These are phyloP conservation scores for Rhodotorula sp. DNA, from an alignment of 1,284 basidiomycete species.

Conservation along the genomic window DNA sequence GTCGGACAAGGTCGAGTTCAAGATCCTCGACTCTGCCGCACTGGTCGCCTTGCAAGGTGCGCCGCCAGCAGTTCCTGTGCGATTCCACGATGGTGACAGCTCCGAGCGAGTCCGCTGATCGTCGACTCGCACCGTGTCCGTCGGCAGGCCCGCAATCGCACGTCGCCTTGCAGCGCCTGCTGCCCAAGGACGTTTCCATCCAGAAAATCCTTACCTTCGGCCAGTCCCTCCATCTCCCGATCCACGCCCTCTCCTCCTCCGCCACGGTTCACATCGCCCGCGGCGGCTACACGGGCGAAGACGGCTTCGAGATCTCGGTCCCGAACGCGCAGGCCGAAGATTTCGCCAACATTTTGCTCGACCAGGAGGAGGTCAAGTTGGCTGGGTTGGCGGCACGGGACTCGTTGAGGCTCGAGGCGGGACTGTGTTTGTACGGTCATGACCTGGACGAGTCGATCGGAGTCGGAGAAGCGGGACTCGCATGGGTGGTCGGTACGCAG, in stretches of 20 bases:
- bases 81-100: too few relatives aligned
- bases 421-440: constrained; percentile 97
- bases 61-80: constrained; percentile 8
- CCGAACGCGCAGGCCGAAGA: constrained; percentile 12
- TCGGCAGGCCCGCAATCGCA: constrained; percentile 70
- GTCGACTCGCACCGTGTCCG: constrained; percentile 6
- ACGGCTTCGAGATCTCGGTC: constrained; percentile 81
- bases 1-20: constrained; percentile 68
- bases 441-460: constrained; percentile 84
- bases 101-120: neutral
- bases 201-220: constrained; percentile 74
- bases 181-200: constrained; percentile 60
- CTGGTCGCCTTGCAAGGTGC: constrained; percentile 79
- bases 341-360: constrained; percentile 31
- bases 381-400: constrained; percentile 92
- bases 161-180: constrained; percentile 68
- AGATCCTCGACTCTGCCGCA: constrained; percentile 81
- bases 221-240: constrained; percentile 69
- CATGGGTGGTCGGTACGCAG: constrained; percentile 81
- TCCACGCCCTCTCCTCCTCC: constrained; percentile 61
- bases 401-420: constrained; percentile 88
- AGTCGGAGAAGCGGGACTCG: constrained; percentile 78
- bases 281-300: constrained; percentile 98
- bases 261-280: constrained; percentile 78
- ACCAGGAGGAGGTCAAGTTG: constrained; percentile 65